phyloP scores from a whole-genome alignment of 805 yeast species.

The Candida fluviatilis region DNA sequence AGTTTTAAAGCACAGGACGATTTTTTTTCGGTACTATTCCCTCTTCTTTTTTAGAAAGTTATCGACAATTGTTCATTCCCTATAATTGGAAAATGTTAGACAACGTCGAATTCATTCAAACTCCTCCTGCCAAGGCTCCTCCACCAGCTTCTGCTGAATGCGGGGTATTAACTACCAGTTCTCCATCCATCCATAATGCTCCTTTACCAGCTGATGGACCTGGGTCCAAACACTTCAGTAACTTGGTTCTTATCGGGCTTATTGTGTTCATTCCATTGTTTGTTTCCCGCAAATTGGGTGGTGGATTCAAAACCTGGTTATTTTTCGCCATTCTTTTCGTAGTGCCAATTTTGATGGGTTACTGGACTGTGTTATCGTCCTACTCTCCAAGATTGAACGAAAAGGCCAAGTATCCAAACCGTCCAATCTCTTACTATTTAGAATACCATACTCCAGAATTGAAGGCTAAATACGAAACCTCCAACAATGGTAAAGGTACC shows the following conservation, averaged over 20 bases:
- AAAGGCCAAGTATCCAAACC: conserved; percentile 69
- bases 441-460: conserved; percentile 75
- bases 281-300: conserved; percentile 60
- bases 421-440: conserved; percentile 73
- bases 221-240: conserved; percentile 72
- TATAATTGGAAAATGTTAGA: conserved; percentile 25
- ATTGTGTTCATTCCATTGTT: conserved; percentile 58
- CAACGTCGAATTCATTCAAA: conserved; percentile 52
- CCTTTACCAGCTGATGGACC: conserved; percentile 92
- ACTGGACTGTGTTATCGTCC: conserved; percentile 76
- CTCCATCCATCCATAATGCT: conserved; percentile 79
- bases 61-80: neutral
- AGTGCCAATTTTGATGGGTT: conserved; percentile 73
- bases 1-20: too few relatives aligned
- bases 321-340: conserved; percentile 52
- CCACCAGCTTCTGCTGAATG: conserved; percentile 26
- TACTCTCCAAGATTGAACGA: conserved; percentile 79
- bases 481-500: conserved; percentile 53
- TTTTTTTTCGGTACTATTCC: too few relatives aligned
- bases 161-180: conserved; percentile 37
- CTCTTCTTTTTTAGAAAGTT: too few relatives aligned
- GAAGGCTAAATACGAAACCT: conserved; percentile 53
- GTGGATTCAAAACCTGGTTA: conserved; percentile 64
- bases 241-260: conserved; percentile 47
- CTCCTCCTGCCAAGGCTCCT: conserved; percentile 30